These are phyloP conservation scores for Apiotrichum akiyoshidainum DNA, from an alignment of 1,284 basidiomycete genomes.

Conservation along the genomic window DNA sequence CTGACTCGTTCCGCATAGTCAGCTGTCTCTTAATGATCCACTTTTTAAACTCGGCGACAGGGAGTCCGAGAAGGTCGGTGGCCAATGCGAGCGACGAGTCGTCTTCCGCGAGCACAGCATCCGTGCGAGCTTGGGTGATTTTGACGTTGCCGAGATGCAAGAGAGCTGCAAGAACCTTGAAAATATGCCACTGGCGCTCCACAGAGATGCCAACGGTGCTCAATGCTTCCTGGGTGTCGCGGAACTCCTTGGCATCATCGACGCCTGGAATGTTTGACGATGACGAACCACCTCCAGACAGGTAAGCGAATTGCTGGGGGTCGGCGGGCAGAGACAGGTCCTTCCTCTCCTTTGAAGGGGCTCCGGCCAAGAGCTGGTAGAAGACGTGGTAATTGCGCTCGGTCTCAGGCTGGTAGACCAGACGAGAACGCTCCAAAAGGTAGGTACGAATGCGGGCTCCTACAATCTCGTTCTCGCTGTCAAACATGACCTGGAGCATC, in stretches of 20 bases:
- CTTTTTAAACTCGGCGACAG: constrained; percentile 92
- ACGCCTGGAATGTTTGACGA: constrained; percentile 86
- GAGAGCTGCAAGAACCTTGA: constrained; percentile 86
- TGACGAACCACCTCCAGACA: constrained; percentile 85
- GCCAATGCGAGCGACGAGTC: constrained; percentile 78
- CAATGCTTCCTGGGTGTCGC: constrained; percentile 86
- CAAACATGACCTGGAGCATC: constrained; percentile 77
- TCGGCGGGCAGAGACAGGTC: constrained; percentile 86
- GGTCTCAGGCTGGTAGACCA: constrained; percentile 93
- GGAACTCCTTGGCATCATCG: constrained; percentile 94
- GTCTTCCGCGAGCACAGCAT: constrained; percentile 78
- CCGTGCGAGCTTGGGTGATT: constrained; percentile 74
- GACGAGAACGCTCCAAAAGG: constrained; percentile 90
- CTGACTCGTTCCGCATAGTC: constrained; percentile 90
- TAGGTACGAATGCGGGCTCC: constrained; percentile 97
- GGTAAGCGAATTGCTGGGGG: constrained; percentile 78
- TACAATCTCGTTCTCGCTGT: constrained; percentile 90
- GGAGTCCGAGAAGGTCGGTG: constrained; percentile 85
- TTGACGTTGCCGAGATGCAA: constrained; percentile 96
- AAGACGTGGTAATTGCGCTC: constrained; percentile 99
- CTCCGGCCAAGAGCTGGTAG: constrained; percentile 97
- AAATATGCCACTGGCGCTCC: constrained; percentile 97
- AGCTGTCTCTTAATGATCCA: constrained; percentile 99
- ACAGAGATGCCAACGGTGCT: constrained; percentile 96
- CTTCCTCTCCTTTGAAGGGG: constrained; percentile 90